phyloP scores from a whole-genome alignment of 2,329 filamentous ascomycete genomes.

The Fusarium nodosum region DNA sequence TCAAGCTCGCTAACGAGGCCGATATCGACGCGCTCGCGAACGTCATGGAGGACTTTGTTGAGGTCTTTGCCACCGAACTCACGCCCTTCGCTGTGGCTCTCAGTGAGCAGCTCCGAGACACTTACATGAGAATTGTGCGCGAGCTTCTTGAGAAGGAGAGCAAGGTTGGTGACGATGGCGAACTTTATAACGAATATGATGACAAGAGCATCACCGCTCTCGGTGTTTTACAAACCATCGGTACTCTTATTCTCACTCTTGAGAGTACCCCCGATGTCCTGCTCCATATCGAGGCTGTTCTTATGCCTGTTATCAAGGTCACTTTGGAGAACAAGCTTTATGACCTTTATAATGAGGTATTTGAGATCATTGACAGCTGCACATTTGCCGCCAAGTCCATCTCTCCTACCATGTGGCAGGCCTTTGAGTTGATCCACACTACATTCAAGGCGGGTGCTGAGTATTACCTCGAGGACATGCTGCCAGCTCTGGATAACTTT shows the following conservation, averaged over 20 bases:
- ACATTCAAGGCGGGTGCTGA: slow-evolving; percentile 98
- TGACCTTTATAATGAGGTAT: slow-evolving; percentile 97
- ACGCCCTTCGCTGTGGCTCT: slow-evolving; percentile 97
- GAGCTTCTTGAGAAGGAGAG: slow-evolving; percentile 92
- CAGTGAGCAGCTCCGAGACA: slow-evolving; percentile 95
- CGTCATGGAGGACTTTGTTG: slow-evolving; percentile 99
- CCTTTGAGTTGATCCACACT: slow-evolving; percentile 95
- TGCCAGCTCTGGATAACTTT: slow-evolving; percentile 97
- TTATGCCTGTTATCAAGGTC: slow-evolving; percentile 97
- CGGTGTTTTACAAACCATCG: slow-evolving; percentile 96
- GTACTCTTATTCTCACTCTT: slow-evolving; percentile 93
- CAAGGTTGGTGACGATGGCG: slow-evolving; percentile 80
- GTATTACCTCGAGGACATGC: slow-evolving; percentile 98
- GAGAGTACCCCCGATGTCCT: slow-evolving; percentile 98
- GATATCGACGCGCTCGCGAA: slow-evolving; percentile 97
- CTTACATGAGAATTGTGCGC: slow-evolving; percentile 92
- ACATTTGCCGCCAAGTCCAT: slow-evolving; percentile 98
- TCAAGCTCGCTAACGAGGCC: slow-evolving; percentile 97
- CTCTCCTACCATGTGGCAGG: slow-evolving; percentile 97
- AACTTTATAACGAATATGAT: slow-evolving; percentile 91
- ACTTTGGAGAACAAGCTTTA: slow-evolving; percentile 98
- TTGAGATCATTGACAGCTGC: slow-evolving; percentile 99
- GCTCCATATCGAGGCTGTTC: slow-evolving; percentile 90
- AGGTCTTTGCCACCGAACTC: slow-evolving; percentile 96
- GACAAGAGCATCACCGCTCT: slow-evolving; percentile 99